A percentile compares a stretch with the other conserved stretches of the same genome.
These are phyloP conservation scores for Alternaria gaisen DNA, from an alignment of 2,329 filamentous ascomycete genomes.

Conservation along the genomic window DNA sequence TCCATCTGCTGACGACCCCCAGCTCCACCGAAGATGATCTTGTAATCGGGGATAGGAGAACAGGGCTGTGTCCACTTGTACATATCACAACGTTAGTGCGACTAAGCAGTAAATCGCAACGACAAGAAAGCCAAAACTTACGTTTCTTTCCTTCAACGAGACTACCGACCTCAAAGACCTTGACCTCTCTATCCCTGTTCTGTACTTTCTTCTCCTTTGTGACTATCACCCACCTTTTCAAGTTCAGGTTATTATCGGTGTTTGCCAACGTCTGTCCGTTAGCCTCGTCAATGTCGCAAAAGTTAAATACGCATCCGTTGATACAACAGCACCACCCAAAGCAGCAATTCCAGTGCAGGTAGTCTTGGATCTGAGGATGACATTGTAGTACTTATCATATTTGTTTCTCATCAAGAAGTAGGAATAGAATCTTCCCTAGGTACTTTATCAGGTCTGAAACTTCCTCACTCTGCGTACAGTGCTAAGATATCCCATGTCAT, in stretches of 20 bases:
- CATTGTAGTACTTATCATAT: not conserved
- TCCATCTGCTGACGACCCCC: constrained; percentile 23
- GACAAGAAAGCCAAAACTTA: constrained; percentile 8
- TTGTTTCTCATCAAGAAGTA: not conserved
- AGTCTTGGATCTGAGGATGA: not conserved
- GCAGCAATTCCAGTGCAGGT: not conserved
- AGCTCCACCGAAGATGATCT: constrained; percentile 50
- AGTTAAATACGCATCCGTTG: not conserved
- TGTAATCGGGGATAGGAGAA: constrained; percentile 32
- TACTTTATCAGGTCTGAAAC: constrained; percentile 28
- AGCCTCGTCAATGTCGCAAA: no score
- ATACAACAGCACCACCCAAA: not conserved
- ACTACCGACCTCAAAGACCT: not conserved
- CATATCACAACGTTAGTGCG: constrained; percentile 17
- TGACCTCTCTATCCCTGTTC: not conserved
- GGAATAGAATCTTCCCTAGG: not conserved
- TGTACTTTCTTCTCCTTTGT: not conserved
- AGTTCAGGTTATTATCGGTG: no score
- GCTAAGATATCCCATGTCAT: constrained; percentile 44
- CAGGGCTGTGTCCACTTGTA: constrained; percentile 19
- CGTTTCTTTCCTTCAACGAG: not conserved
- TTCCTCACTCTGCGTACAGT: constrained; percentile 42
- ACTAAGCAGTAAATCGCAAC: constrained; percentile 12
- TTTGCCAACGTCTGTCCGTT: no score
- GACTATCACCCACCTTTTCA: not conserved